phyloP scores from a whole-genome alignment of 2,329 filamentous ascomycete species.

The Saccharata proteae region DNA sequence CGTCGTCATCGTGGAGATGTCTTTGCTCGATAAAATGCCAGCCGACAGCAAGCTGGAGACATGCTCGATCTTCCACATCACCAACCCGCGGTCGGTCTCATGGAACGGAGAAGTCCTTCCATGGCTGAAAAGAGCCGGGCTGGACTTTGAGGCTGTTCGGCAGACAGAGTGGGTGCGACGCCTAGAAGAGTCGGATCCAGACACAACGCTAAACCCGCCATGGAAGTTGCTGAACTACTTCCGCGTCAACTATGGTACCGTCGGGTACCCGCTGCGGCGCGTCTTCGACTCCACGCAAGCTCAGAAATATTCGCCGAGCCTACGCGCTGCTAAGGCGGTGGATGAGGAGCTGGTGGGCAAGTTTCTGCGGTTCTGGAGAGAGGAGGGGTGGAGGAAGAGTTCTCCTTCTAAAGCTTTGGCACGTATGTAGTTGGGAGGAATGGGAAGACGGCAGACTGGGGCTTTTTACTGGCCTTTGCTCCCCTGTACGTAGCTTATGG shows the following conservation, averaged over 20 bases:
- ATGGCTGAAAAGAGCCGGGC: conserved; percentile 31
- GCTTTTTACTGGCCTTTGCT: no score
- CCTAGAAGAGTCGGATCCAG: conserved; percentile 37
- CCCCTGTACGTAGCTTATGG: no score
- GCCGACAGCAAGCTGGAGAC: no score
- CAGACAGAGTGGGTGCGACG: conserved; percentile 5
- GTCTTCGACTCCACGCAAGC: conserved; percentile 3
- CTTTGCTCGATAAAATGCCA: neutral
- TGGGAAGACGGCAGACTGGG: no score
- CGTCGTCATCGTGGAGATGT: conserved; percentile 3
- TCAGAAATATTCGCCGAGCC: conserved; percentile 1
- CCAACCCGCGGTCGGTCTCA: conserved; percentile 36
- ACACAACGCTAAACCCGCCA: conserved; percentile 38
- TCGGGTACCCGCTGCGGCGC: neutral
- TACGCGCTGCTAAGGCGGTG: neutral
- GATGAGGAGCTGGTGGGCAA: conserved; percentile 2
- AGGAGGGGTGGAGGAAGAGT: conserved; percentile 1
- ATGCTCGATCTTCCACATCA: conserved; percentile 36
- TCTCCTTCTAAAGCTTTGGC: no score
- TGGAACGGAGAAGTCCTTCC: conserved; percentile 45
- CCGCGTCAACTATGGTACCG: conserved; percentile 36
- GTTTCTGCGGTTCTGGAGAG: conserved; percentile 5
- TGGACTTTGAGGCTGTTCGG: conserved; percentile 6
- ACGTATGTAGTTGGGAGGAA: no score
- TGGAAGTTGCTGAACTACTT: conserved; percentile 45